These are phyloP conservation scores for Metschnikowia koreensis DNA, from an alignment of 805 yeast genomes.

Conservation along the genomic window DNA sequence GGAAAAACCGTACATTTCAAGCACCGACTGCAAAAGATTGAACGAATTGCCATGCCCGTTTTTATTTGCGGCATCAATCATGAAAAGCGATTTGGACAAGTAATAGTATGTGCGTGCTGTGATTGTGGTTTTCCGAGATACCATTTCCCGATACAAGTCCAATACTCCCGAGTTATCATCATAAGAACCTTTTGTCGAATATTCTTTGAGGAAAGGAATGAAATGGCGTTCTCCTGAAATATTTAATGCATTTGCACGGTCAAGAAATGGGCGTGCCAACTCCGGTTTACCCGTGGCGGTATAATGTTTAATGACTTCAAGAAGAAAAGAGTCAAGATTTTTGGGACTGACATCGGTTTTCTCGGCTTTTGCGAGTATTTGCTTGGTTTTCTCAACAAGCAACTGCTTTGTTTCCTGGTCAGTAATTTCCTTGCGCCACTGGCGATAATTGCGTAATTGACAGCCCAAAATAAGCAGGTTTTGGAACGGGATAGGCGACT, in stretches of 20 bases:
- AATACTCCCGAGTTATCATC: constrained; percentile 26
- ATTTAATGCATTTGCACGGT: constrained; percentile 16
- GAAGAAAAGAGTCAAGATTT: constrained; percentile 18
- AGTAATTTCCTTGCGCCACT: constrained; percentile 25
- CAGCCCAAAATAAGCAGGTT: constrained; percentile 25
- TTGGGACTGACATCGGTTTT: constrained; percentile 5
- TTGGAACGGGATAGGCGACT: constrained; percentile 28
- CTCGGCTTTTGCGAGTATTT: constrained; percentile 16
- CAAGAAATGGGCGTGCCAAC: constrained; percentile 24
- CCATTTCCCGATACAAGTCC: constrained; percentile 36
- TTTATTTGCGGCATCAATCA: constrained; percentile 23
- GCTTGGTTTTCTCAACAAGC: constrained; percentile 12
- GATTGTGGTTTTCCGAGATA: constrained; percentile 21
- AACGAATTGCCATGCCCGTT: constrained; percentile 27
- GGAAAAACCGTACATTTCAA: constrained; percentile 32
- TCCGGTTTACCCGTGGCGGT: constrained; percentile 17
- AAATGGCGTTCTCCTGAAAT: constrained; percentile 26
- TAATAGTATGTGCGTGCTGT: constrained; percentile 30
- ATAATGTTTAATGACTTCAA: constrained; percentile 28
- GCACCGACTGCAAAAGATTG: constrained; percentile 29
- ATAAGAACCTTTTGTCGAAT: constrained; percentile 17
- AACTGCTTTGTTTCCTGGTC: constrained; percentile 7
- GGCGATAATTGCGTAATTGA: constrained; percentile 31
- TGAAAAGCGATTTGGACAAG: constrained; percentile 31
- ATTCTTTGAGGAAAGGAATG: constrained; percentile 29